These are phyloP conservation scores for Penicillium sp. DNA, from an alignment of 2,329 filamentous ascomycete genomes.

Conservation along the genomic window DNA sequence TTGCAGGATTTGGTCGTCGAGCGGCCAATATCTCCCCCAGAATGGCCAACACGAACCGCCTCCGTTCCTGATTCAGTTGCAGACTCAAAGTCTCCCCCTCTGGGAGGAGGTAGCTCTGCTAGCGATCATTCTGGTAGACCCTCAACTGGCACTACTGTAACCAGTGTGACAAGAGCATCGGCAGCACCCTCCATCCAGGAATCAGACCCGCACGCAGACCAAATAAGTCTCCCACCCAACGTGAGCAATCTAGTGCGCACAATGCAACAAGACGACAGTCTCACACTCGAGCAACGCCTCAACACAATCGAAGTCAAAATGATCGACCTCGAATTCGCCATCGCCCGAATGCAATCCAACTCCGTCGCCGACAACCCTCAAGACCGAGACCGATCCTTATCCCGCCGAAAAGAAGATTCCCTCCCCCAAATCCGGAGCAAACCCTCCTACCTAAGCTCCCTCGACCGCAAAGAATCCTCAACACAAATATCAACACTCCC, in stretches of 20 bases:
- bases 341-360: constrained; percentile 54
- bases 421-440: constrained; percentile 28
- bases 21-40: constrained; percentile 48
- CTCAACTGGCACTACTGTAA: constrained; percentile 39
- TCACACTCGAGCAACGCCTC: constrained; percentile 54
- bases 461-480: constrained; percentile 26
- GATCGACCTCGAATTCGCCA: constrained; percentile 58
- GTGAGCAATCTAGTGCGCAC: constrained; percentile 47
- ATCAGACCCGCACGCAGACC: constrained; percentile 27
- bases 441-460: constrained; percentile 22
- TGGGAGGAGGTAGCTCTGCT: constrained; percentile 35
- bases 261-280: constrained; percentile 49
- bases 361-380: constrained; percentile 29
- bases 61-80: constrained; percentile 52
- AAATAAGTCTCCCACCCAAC: constrained; percentile 40
- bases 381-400: constrained; percentile 16
- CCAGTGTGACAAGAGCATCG: constrained; percentile 33
- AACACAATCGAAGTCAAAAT: constrained; percentile 58
- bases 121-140: constrained; percentile 36
- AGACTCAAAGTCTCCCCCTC: constrained; percentile 43
- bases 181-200: constrained; percentile 31
- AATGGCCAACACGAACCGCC: constrained; percentile 50
- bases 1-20: constrained; percentile 44
- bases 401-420: constrained; percentile 26
- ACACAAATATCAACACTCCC: constrained; percentile 26